phyloP scores from a whole-genome alignment of 2,329 filamentous ascomycete species.

The Penicillium concentricum region DNA sequence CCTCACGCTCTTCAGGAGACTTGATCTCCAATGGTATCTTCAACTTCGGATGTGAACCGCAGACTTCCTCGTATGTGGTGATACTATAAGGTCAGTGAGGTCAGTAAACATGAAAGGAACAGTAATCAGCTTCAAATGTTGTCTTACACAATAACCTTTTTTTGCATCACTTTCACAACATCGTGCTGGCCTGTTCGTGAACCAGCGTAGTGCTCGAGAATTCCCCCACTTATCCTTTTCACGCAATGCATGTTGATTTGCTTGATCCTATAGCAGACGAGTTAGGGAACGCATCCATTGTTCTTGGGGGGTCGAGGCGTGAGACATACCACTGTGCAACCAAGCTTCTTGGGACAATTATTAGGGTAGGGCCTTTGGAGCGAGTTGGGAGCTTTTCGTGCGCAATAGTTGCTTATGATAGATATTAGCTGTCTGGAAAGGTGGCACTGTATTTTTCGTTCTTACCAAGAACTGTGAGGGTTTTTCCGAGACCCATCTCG shows the following conservation, averaged over 20 bases:
- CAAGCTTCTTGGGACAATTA: too few species aligned
- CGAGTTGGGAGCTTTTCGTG: constrained; percentile 29
- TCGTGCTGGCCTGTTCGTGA: constrained; percentile 17
- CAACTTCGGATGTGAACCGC: too few species aligned
- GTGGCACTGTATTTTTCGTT: neutral
- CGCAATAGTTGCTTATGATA: constrained; percentile 36
- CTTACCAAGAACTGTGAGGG: too few species aligned
- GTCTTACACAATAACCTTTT: neutral
- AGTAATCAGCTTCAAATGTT: neutral
- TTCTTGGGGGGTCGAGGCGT: too few species aligned
- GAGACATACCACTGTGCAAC: too few species aligned
- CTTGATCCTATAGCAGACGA: constrained; percentile 20
- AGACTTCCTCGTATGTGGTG: constrained; percentile 42
- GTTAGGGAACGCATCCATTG: too few species aligned
- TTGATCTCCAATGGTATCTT: too few species aligned
- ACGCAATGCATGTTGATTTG: constrained; percentile 38
- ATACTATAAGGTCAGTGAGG: constrained; percentile 22
- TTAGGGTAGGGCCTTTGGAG: too few species aligned
- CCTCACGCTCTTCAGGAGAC: too few species aligned
- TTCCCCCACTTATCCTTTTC: neutral
- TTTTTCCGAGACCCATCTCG: too few species aligned
- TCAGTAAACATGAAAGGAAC: constrained; percentile 1
- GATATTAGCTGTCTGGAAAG: neutral
- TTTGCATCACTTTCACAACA: constrained; percentile 27
- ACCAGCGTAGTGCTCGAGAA: constrained; percentile 28